Evolutionary conservation across 2,329 filamentous ascomycete genomes (phyloP).

Genomic region (Diaporthe vaccinii): DNA sequence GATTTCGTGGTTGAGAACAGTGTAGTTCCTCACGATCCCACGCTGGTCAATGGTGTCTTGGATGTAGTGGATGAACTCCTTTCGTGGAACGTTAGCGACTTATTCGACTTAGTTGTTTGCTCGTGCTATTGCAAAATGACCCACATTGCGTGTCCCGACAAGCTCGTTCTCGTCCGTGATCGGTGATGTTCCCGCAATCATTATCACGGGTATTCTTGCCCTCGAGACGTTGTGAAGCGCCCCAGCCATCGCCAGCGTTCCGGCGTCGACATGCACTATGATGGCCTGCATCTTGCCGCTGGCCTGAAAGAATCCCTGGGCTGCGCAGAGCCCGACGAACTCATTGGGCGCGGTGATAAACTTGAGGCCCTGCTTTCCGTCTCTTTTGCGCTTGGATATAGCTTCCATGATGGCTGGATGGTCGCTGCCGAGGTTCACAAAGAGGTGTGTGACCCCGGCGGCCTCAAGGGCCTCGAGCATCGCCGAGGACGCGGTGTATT

Average conservation of each 20-base stretch:
- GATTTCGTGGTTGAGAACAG: background rate
- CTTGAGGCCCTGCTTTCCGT: background rate
- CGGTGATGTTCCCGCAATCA: slow-evolving; percentile 51
- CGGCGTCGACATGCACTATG: slow-evolving; percentile 49
- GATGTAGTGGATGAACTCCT: background rate
- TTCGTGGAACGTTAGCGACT: background rate
- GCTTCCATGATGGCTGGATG: slow-evolving; percentile 51
- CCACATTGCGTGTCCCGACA: slow-evolving; percentile 44
- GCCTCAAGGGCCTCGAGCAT: slow-evolving; percentile 78
- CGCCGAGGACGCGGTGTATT: slow-evolving; percentile 70
- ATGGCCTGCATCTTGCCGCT: slow-evolving; percentile 45
- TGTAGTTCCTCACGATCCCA: background rate
- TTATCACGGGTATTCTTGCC: slow-evolving; percentile 50
- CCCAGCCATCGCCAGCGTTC: slow-evolving; percentile 46
- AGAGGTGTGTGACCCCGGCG: slow-evolving; percentile 63
- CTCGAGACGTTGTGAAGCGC: slow-evolving; percentile 49
- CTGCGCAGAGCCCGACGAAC: slow-evolving; percentile 42
- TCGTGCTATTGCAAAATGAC: background rate
- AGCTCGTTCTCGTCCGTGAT: slow-evolving; percentile 50
- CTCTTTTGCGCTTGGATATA: background rate
- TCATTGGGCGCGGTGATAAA: background rate
- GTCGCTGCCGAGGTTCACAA: slow-evolving; percentile 67
- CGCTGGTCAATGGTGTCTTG: background rate
- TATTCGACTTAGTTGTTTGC: background rate
- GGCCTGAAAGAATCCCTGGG: slow-evolving; percentile 48